Base-by-base conservation (phyloP, 1,284 basidiomycete genomes). In the Omphalotus olearius region DNA sequence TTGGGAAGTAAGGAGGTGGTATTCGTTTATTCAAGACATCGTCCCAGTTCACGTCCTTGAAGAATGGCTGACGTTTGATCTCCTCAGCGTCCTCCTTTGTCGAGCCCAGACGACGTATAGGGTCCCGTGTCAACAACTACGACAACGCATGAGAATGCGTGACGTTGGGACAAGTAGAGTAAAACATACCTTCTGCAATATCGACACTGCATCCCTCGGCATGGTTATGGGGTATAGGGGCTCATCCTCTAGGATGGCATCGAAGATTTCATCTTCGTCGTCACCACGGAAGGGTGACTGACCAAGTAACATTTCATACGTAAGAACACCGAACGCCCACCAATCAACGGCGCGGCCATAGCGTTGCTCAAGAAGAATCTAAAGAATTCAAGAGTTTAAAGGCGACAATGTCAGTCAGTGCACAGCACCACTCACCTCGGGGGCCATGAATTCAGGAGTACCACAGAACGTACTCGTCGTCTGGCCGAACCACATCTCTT, bases 391-490 rank as follows among this genome's bases (percentile, higher is more conserved):
- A 50, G n/a, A 28, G 46, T 46, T 41, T n/a, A n/a, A 33, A 16
- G 20, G 46, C 18, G 26, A 47, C 13, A 35, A 40, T 44, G 26
- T 42, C 35, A 28, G 33, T 35, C 6, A 17, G 13, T 14, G 14
- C 7, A 16, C n/a, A 35, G 13, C 6, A 57, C 77, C 41, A 13
- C 30, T 4, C 56, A 93, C 93, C 79, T 99, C 97, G 5, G 97
- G 97, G 35, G 97, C 97, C 97, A 99, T 99, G 69, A 99, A 99
- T 68, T 99, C 97, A 0, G 97, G 97, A 37, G 97, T 99, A 52
- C 97, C 97, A 72, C 97, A 99, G 72, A 99, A 99, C 1, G 97
- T 99, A 65, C 90, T 93, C 4, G 97, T 99, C n/a, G 96, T 98
- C 63, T 86, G 86, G 16, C 94, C 94, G 62, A 79, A 86, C 90